Evolutionary conservation across 139 green algal genomes (phyloP).

Genomic region (Chloropicon primus): DNA sequence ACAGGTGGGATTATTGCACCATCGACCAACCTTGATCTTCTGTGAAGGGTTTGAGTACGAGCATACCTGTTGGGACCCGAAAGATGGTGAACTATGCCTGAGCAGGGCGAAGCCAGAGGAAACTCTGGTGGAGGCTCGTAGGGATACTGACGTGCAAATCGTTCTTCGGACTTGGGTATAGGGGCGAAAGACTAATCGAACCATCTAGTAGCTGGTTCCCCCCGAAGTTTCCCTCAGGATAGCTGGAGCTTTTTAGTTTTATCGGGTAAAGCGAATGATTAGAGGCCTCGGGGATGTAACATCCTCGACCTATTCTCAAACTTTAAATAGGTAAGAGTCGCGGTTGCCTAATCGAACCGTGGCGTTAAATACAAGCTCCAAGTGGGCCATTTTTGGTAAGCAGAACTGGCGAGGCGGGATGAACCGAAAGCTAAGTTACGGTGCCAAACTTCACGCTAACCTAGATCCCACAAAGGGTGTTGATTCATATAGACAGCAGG

Average conservation of each 20-base stretch:
- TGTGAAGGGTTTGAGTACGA: constrained; percentile 38
- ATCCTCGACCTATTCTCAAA: background rate
- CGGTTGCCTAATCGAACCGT: constrained; percentile 69
- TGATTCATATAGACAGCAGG: constrained; percentile 30
- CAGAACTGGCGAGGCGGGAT: constrained; percentile 47
- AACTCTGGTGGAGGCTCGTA: constrained; percentile 38
- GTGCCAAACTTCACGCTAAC: constrained; percentile 37
- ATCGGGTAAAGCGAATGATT: constrained; percentile 40
- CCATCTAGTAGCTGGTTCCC: constrained; percentile 49
- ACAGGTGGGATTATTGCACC: constrained; percentile 68
- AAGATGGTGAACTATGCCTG: constrained; percentile 49
- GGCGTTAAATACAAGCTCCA: constrained; percentile 66
- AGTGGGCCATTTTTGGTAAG: constrained; percentile 78
- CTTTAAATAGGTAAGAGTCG: constrained; percentile 21
- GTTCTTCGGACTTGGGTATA: constrained; percentile 43
- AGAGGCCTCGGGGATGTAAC: constrained; percentile 13
- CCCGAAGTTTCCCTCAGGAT: constrained; percentile 43
- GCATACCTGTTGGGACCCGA: constrained; percentile 41
- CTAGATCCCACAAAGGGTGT: constrained; percentile 66
- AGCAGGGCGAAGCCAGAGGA: constrained; percentile 36
- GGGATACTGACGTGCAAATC: constrained; percentile 23
- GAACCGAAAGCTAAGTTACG: constrained; percentile 47
- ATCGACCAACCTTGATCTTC: constrained; percentile 42
- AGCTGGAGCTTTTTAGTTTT: constrained; percentile 15
- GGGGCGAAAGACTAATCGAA: constrained; percentile 54